Conservation (phyloP, 129 eudicot genomes). For the Arctium lappa region DNA sequence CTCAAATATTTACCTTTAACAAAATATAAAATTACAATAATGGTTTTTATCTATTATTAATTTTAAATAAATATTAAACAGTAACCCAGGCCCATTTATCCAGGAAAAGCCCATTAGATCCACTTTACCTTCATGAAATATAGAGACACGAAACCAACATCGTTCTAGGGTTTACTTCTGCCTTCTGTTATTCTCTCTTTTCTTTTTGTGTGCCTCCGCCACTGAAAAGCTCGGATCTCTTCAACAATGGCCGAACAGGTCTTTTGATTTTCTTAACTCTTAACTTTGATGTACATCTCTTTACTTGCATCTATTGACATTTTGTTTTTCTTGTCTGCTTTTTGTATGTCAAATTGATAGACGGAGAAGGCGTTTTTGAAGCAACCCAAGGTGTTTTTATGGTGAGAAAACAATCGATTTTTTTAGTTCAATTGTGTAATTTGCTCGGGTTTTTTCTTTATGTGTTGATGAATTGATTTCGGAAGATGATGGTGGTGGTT, state of each 20-base stretch:
- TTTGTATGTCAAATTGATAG: not conserved
- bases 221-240: conserved; percentile 6
- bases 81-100: too few species aligned
- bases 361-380: conserved; percentile 51
- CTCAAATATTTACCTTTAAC: too few species aligned
- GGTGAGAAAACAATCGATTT: conserved; percentile 5
- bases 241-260: conserved; percentile 40
- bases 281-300: not conserved
- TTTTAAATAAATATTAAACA: too few species aligned
- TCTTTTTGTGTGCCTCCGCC: conserved; percentile 7
- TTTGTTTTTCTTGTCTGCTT: not conserved
- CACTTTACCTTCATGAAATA: not conserved
- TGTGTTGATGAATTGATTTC: not conserved
- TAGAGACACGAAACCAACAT: not conserved
- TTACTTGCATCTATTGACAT: not conserved
- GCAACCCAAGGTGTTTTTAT: conserved; percentile 44
- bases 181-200: too few species aligned
- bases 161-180: conserved; percentile 14
- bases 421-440: not conserved
- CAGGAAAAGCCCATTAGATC: conserved; percentile 6
- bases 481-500: not conserved
- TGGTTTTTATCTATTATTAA: too few species aligned
- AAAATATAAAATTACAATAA: too few species aligned
- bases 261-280: not conserved
- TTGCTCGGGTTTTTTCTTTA: not conserved